Evolutionary conservation across 2,329 filamentous ascomycete genomes (phyloP).

Genomic region (Botrytis squamosa): DNA sequence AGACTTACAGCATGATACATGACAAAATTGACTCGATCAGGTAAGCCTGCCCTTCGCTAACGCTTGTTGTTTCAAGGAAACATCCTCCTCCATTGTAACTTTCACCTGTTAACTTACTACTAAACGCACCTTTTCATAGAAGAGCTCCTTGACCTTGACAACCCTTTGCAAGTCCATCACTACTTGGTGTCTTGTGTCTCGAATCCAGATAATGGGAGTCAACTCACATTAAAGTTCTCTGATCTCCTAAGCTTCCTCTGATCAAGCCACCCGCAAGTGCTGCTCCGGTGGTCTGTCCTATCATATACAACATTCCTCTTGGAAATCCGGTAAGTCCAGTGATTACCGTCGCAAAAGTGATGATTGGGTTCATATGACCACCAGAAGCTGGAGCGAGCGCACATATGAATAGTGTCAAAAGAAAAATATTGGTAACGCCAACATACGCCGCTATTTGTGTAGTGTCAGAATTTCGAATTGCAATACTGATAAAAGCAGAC

Average conservation of each 20-base stretch:
- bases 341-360: conserved; percentile 54
- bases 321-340: conserved; percentile 51
- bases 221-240: conserved; percentile 37
- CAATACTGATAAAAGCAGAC: conserved; percentile 38
- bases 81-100: conserved; percentile 40
- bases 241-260: conserved; percentile 39
- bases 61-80: conserved; percentile 33
- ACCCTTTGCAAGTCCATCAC: background rate
- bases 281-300: conserved; percentile 48
- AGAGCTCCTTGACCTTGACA: background rate
- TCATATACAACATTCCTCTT: conserved; percentile 49
- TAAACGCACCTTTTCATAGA: background rate
- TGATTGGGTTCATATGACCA: conserved; percentile 54
- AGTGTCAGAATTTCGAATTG: conserved; percentile 37
- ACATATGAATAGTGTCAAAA: conserved; percentile 51
- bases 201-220: background rate
- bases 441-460: conserved; percentile 38
- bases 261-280: conserved; percentile 45
- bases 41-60: conserved; percentile 45
- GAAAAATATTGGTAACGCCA: conserved; percentile 37
- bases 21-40: conserved; percentile 50
- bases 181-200: background rate
- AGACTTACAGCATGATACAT: conserved; percentile 44
- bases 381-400: conserved; percentile 50
- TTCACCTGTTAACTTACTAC: background rate